Percentiles rank a stretch among this genome's conserved stretches.
Evolutionary conservation across 2,329 filamentous ascomycete genomes (phyloP).

Genomic region (Neonectria hederae): DNA sequence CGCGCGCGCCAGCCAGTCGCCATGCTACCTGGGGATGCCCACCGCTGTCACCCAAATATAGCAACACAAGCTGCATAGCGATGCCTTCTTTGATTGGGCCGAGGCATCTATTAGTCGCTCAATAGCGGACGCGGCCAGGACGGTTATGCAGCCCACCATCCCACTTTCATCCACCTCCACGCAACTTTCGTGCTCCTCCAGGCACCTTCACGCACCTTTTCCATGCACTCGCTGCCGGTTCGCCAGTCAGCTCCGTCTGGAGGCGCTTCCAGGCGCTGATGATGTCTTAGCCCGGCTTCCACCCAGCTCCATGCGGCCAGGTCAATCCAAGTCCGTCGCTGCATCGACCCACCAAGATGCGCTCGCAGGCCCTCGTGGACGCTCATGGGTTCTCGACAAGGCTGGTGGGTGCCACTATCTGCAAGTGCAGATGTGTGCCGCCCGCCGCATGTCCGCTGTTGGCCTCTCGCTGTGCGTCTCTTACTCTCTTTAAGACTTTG

Average conservation of each 20-base stretch:
- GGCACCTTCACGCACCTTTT: constrained; percentile 24
- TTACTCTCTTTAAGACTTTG: constrained; percentile 42
- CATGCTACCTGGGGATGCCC: constrained; percentile 31
- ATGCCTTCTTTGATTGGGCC: constrained; percentile 47
- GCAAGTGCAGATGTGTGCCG: constrained; percentile 36
- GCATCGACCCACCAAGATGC: constrained; percentile 37
- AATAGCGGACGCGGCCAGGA: constrained; percentile 34
- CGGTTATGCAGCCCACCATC: constrained; percentile 34
- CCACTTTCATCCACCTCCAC: constrained; percentile 25
- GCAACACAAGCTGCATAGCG: constrained; percentile 29
- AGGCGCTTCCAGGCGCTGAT: constrained; percentile 36
- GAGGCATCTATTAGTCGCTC: constrained; percentile 28
- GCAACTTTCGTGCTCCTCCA: constrained; percentile 1
- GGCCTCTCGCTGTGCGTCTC: constrained; percentile 24
- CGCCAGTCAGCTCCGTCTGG: constrained; percentile 37
- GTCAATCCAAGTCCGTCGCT: constrained; percentile 31
- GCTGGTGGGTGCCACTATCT: constrained; percentile 32
- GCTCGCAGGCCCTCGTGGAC: constrained; percentile 3
- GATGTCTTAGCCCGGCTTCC: constrained; percentile 26
- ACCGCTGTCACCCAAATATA: constrained; percentile 50
- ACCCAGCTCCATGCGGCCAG: constrained; percentile 28
- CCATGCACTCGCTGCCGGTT: constrained; percentile 30
- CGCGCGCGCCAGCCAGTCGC: constrained; percentile 53
- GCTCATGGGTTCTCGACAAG: constrained; percentile 25
- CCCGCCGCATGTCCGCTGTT: constrained; percentile 41